Evolutionary conservation across 495 filamentous ascomycete species (phyloP).

Genomic region (Zalerion maritima): DNA sequence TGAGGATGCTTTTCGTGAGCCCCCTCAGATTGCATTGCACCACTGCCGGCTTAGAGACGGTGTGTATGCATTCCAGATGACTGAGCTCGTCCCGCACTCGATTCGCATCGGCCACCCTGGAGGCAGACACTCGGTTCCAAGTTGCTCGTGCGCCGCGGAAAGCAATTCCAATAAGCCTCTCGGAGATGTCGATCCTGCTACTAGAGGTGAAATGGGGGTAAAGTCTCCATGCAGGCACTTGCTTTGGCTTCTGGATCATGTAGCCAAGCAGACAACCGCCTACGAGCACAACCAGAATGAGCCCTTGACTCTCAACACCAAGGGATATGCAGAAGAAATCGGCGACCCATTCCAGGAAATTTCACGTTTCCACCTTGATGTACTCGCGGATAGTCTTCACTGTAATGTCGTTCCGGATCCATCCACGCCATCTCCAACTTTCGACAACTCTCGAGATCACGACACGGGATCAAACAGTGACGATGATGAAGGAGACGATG

Average conservation of each 20-base stretch:
- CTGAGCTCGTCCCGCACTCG: slow-evolving; percentile 29
- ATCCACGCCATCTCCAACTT: too few species aligned
- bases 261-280: slow-evolving; percentile 24
- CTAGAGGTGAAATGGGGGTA: slow-evolving; percentile 11
- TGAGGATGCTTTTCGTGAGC: slow-evolving; percentile 12
- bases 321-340: slow-evolving; percentile 25
- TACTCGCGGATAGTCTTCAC: slow-evolving; percentile 28
- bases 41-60: slow-evolving; percentile 26
- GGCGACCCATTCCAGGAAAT: slow-evolving; percentile 28
- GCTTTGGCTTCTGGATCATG: slow-evolving; percentile 32
- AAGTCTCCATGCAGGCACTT: slow-evolving; percentile 30
- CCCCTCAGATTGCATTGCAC: slow-evolving; percentile 26
- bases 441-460: too few species aligned
- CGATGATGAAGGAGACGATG: too few species aligned
- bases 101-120: slow-evolving; percentile 24
- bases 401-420: slow-evolving; percentile 27
- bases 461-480: too few species aligned
- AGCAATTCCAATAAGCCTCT: too few species aligned
- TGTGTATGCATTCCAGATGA: slow-evolving; percentile 33
- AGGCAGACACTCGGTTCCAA: slow-evolving; percentile 21
- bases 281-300: slow-evolving; percentile 19
- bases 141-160: slow-evolving; percentile 25
- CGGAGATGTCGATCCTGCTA: too few species aligned
- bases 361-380: slow-evolving; percentile 26
- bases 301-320: slow-evolving; percentile 18